Base-by-base conservation (phyloP, 176 grass and related monocot genomes). In the Oryza officinalis region DNA sequence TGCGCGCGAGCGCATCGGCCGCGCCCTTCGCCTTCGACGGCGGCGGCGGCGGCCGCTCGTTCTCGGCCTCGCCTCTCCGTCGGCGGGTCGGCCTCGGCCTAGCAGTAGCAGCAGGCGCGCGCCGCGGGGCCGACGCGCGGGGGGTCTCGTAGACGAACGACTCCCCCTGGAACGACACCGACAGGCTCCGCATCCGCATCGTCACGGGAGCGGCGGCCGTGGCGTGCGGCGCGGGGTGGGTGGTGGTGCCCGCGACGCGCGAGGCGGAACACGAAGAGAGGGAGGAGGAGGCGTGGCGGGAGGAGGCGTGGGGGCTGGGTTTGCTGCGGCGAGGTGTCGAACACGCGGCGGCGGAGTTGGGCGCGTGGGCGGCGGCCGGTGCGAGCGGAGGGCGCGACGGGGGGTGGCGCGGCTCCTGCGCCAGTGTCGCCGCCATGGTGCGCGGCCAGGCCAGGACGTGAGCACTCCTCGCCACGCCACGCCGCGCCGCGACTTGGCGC, bases 151-250 rank as follows among this genome's bases (percentile, higher is more conserved):
- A 93, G 86, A 91, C 89, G 78, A 97, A 97, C 67, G 94, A 93
- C 67, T 89, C 91, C 28, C 94, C 94, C 82, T 97, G 94, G 68
- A 97, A 97, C 37, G 94, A 97, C 50, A 97, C 91, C 6, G 91
- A 93, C 10, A 97, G 86, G 69, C 94, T 97, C 80, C 91, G 35
- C 67, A 70, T 40, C 35, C 67, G 83, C 27, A 90, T 93, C 64
- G 86, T 93, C 33, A 35, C 33, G 43, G 86, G 86, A 40, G 72
- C n/a, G 15, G 66, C 15, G n/a, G 66, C 67, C 18, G 4, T n/a
- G 33, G 33, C 32, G 4, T 33, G 33, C 33, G 9, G 68, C 20
- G 8, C 33, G 33, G 5, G 32, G 33, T 30, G 28, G 28, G 28
- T 30, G 28, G 28, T 30, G 28, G 9, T 40, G 2, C 1, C 2